These are phyloP conservation scores for Globisporangium irregulare DNA, from an alignment of 352 stramenopile genomes.

Conservation along the genomic window DNA sequence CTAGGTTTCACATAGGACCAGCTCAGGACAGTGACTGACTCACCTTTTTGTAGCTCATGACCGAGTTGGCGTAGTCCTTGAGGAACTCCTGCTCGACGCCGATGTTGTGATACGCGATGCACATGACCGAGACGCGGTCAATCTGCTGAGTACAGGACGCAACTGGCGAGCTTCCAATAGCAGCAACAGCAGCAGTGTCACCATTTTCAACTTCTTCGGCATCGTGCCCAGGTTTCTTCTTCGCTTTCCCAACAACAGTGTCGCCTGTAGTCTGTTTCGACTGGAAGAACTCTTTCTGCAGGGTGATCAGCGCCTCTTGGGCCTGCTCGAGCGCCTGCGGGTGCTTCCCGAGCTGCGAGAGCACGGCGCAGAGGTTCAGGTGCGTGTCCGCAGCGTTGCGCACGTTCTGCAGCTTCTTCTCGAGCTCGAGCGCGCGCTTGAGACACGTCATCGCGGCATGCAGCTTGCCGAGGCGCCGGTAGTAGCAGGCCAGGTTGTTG, in stretches of 20 bases:
- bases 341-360: slow-evolving; percentile 89
- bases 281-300: slow-evolving; percentile 88
- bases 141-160: slow-evolving; percentile 23
- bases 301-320: slow-evolving; percentile 81
- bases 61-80: slow-evolving; percentile 80
- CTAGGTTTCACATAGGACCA: background rate
- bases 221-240: background rate
- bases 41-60: slow-evolving; percentile 89
- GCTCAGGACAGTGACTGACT: background rate
- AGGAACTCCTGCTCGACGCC: slow-evolving; percentile 94
- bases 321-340: slow-evolving; percentile 82
- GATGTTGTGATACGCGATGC: slow-evolving; percentile 95
- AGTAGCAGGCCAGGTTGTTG: slow-evolving; percentile 95
- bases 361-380: slow-evolving; percentile 91
- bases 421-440: slow-evolving; percentile 87
- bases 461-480: slow-evolving; percentile 84
- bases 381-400: slow-evolving; percentile 90
- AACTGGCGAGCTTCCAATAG: background rate
- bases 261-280: slow-evolving; percentile 6
- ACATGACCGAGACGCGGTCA: slow-evolving; percentile 90
- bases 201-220: background rate
- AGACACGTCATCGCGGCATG: slow-evolving; percentile 90
- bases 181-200: background rate
- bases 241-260: background rate
- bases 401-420: slow-evolving; percentile 66